Evolutionary conservation across 2,329 filamentous ascomycete species (phyloP).

Genomic region (Diaporthe sp.): DNA sequence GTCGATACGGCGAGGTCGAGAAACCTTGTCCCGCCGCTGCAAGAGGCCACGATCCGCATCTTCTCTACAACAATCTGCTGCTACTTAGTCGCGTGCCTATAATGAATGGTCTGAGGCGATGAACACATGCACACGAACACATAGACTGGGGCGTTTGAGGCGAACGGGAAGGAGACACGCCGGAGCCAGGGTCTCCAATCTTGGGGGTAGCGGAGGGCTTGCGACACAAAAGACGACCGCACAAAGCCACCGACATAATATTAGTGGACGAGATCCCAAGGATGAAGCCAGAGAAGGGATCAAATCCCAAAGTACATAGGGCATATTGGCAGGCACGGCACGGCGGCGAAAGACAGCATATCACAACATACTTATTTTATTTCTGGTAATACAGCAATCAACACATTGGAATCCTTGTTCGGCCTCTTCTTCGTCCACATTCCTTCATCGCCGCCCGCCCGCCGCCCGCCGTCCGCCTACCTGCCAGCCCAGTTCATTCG

Average conservation of each 20-base stretch:
- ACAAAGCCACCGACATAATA: slow-evolving; percentile 40
- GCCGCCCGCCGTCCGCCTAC: background rate
- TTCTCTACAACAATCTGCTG: slow-evolving; percentile 26
- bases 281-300: slow-evolving; percentile 20
- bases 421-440: slow-evolving; percentile 24
- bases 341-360: slow-evolving; percentile 35
- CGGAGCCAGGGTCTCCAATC: slow-evolving; percentile 24
- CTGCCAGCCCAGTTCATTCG: background rate
- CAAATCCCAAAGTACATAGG: slow-evolving; percentile 40
- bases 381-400: slow-evolving; percentile 41
- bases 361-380: slow-evolving; percentile 42
- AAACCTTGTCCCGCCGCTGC: background rate
- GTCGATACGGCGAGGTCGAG: background rate
- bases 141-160: slow-evolving; percentile 39
- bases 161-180: slow-evolving; percentile 24
- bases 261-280: slow-evolving; percentile 35
- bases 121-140: slow-evolving; percentile 40
- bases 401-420: slow-evolving; percentile 31
- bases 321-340: slow-evolving; percentile 40
- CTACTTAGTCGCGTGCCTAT: slow-evolving; percentile 26
- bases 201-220: slow-evolving; percentile 11
- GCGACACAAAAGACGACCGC: slow-evolving; percentile 33
- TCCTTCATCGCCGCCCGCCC: slow-evolving; percentile 18
- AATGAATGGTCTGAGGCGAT: slow-evolving; percentile 33
- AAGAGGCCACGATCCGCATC: background rate